phyloP scores from a whole-genome alignment of 305 asterid genomes.

The Fraxinus latifolia region DNA sequence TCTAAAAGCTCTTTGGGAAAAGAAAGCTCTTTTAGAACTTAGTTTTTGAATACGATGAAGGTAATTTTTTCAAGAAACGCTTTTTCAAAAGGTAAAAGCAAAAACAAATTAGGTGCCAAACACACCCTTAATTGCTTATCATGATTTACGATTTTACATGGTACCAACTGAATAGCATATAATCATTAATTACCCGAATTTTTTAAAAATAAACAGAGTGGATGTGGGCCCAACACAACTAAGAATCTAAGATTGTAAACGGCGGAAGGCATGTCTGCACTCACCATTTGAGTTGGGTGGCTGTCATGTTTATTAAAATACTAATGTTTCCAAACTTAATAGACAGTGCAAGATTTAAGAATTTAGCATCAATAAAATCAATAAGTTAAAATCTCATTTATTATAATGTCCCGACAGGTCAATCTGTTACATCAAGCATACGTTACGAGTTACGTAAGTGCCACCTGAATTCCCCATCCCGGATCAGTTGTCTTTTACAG shows the following conservation, averaged over 20 bases:
- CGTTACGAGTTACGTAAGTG: neutral
- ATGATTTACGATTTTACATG: neutral
- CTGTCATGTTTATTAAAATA: neutral
- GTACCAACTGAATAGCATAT: neutral
- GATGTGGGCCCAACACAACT: neutral
- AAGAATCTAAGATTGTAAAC: neutral
- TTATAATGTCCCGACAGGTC: neutral
- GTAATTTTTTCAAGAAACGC: neutral
- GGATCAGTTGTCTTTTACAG: constrained; percentile 12
- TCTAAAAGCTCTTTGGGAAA: too few species aligned
- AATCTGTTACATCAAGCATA: neutral
- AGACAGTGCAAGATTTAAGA: neutral
- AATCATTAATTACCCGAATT: neutral
- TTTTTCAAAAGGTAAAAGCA: neutral
- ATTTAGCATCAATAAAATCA: neutral
- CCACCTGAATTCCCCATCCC: neutral
- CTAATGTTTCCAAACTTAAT: neutral
- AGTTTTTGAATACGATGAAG: neutral
- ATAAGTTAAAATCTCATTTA: neutral
- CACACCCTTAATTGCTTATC: neutral
- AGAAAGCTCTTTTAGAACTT: neutral
- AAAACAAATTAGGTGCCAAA: too few species aligned
- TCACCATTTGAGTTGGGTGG: neutral
- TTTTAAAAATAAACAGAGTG: neutral
- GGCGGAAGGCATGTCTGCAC: neutral